Base-by-base conservation (phyloP, 331 rosid species). In the Acacia pycnantha region DNA sequence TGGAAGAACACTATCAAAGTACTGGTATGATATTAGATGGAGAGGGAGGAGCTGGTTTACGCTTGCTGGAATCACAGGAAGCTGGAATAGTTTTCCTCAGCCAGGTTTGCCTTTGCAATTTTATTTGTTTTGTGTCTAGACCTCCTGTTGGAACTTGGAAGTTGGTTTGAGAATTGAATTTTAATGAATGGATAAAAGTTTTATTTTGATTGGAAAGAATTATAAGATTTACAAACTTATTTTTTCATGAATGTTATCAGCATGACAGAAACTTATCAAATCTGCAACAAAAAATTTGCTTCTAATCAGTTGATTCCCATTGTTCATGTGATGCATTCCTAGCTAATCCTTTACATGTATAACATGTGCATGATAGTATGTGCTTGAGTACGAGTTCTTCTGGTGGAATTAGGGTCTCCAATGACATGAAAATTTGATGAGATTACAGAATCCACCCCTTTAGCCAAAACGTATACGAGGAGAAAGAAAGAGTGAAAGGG, bases 61-160 rank as follows among this genome's bases (percentile, higher is more conserved):
- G 98, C 78, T 78, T 93, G 51, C 84, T 95, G 58, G 82, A 79
- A 82, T 90, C 96, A 16, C 94, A 95, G 73, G 85, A 90, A 82
- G 67, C 94, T 14, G 98, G 99, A 59, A 80, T 79, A 3, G 94
- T 95, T 64, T 81, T 90, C 71, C 98, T 95, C 77, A 85, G 88
- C 82, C 98, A 93, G 98, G 99, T 95, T 81, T 78, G 47, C 44
- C 56, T 68, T 22, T 76, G 46, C 56, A 18, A 44, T 73, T 51
- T 24, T 68, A 59, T 82, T n/a, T 44, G 26, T 47, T 41, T 71
- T 33, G 15, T 66, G 16, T 67, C n/a, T 73, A 33, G 51, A 48
- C 15, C 46, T 70, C 70, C 54, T 12, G 71, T 40, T 73, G 40
- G 70, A 51, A 78, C 72, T 40, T 79, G 4, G 70, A 41, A 78